phyloP scores from a whole-genome alignment of 345 rosid species.

The Syzygium aqueum region DNA sequence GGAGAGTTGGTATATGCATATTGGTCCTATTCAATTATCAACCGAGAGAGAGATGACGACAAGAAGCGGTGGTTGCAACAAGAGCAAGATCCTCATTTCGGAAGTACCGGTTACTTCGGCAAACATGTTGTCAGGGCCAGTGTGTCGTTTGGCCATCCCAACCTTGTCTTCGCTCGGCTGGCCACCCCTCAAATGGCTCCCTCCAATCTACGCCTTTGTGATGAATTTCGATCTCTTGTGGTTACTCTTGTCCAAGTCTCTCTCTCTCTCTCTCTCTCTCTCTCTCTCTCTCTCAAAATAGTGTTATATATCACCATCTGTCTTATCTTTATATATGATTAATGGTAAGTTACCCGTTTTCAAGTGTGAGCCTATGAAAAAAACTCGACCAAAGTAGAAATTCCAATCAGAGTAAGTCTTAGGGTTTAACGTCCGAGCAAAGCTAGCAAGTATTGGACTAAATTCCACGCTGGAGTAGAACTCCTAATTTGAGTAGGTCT shows the following conservation, averaged over 20 bases:
- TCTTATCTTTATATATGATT: not conserved
- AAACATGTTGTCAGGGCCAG: slow-evolving; percentile 30
- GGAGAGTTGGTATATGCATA: not conserved
- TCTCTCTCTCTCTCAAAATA: too few species aligned
- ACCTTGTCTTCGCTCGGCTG: slow-evolving; percentile 19
- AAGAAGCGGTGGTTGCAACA: not conserved
- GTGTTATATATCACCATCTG: not conserved
- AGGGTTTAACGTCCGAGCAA: not conserved
- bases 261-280: too few species aligned
- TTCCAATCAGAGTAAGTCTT: not conserved
- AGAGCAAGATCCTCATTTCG: slow-evolving; percentile 19
- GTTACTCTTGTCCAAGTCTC: slow-evolving; percentile 17
- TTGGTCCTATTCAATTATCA: not conserved
- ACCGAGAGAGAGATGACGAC: not conserved
- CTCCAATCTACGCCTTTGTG: not conserved
- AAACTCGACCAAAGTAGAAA: not conserved
- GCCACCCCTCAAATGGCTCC: not conserved
- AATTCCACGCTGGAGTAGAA: not conserved
- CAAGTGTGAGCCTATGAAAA: not conserved
- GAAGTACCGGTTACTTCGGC: slow-evolving; percentile 31
- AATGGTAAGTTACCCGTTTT: not conserved
- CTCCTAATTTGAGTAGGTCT: not conserved
- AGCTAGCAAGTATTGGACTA: not conserved
- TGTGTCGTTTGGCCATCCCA: slow-evolving; percentile 11
- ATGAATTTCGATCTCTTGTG: slow-evolving; percentile 18